A percentile compares a stretch with the other conserved stretches of the same genome.
Evolutionary conservation across 768 basidiomycete species (phyloP).

Genomic region (Rhodotorula toruloides): DNA sequence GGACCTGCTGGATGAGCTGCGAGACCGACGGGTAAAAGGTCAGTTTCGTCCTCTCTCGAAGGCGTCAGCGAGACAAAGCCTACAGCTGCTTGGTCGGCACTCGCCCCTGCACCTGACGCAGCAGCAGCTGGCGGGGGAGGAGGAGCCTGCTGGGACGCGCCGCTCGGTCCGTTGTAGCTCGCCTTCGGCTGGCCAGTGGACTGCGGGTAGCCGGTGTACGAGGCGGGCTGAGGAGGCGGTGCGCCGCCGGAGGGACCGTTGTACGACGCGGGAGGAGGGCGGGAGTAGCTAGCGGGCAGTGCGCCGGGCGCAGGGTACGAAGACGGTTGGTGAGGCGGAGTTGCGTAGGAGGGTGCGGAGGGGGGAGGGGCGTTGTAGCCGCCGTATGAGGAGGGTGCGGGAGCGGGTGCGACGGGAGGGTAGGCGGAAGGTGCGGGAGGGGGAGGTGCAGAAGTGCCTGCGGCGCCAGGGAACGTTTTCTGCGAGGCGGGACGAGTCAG

Average conservation of each 20-base stretch:
- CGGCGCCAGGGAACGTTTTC: slow-evolving; percentile 48
- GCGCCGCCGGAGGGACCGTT: no score
- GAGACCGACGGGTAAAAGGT: background rate
- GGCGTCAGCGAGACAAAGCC: slow-evolving; percentile 35
- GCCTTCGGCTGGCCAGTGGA: no score
- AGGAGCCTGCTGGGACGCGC: background rate
- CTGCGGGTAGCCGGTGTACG: no score
- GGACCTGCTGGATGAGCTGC: slow-evolving; percentile 74
- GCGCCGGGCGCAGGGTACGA: background rate
- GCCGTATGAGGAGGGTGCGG: slow-evolving; percentile 10
- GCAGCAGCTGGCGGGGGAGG: background rate
- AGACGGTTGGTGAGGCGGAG: slow-evolving; percentile 15
- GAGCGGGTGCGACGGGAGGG: slow-evolving; percentile 20
- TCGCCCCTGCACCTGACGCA: background rate
- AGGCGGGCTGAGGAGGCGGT: no score
- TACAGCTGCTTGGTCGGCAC: slow-evolving; percentile 3
- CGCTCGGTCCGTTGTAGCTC: slow-evolving; percentile 29
- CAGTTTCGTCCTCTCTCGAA: no score
- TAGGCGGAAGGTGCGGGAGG: slow-evolving; percentile 32
- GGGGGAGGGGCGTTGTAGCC: slow-evolving; percentile 25
- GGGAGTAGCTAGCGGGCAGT: background rate
- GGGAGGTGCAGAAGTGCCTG: slow-evolving; percentile 12
- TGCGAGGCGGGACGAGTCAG: slow-evolving; percentile 34
- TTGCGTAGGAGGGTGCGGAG: background rate
- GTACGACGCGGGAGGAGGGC: slow-evolving; percentile 27